Base-by-base conservation (phyloP, 2,329 filamentous ascomycete species). In the Mollisiaceae sp. region DNA sequence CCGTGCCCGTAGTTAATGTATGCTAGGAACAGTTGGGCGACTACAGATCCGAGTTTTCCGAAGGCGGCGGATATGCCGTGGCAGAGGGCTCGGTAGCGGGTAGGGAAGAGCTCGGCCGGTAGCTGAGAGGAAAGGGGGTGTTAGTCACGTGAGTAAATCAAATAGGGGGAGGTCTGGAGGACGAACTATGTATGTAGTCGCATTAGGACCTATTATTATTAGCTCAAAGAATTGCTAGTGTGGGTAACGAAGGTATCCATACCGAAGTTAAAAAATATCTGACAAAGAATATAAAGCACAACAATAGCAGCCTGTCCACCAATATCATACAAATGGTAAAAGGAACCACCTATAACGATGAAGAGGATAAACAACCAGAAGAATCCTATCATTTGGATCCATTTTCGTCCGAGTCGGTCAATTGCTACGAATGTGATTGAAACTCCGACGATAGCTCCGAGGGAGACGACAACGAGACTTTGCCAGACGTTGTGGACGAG, bases 231-330 rank as follows among this genome's bases (percentile, higher is more conserved):
- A n/a, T n/a, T n/a, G n/a, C n/a, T n/a, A n/a, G n/a, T n/a, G n/a
- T n/a, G n/a, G n/a, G n/a, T n/a, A n/a, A n/a, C n/a, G 27, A 6
- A 32, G 27, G 6, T 32, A 32, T 6, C 24, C 59, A 8, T 64
- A 69, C 69, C 69, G 50, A 70, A 70, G 50, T 70, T 69, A 20
- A 70, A 70, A 59, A 69, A 70, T n/a, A 70, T 67, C 47, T 70
- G 69, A 56, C 69, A 70, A 4, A 70, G 47, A 18, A 69, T 69
- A 52, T 70, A 70, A 8, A 70, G 60, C 3, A 68, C 67, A 63
- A 69, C 65, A 22, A 63, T 65, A 24, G 64, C 65, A 27, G 65
- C 56, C 6, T 58, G 57, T 11, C 60, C 65, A 4, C 52, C 63
- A 45, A 56, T 59, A 6, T 68, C 68, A 36, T 64, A 62, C 3